Base-by-base conservation (phyloP, 2,329 filamentous ascomycete species). In the Coleophoma crateriformis region DNA sequence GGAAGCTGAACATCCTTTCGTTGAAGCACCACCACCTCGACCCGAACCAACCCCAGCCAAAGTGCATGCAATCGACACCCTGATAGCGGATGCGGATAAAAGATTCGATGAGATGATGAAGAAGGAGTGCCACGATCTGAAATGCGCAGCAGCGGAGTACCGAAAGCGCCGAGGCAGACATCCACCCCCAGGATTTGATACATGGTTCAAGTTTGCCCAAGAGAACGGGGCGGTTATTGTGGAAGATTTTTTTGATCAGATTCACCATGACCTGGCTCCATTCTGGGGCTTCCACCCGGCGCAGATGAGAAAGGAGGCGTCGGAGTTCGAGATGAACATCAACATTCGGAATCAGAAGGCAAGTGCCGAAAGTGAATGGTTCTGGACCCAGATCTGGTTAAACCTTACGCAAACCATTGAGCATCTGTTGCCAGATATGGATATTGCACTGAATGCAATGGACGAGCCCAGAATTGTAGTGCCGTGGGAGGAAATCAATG, bases 381-480 rank as follows among this genome's bases (percentile, higher is more conserved):
- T 64, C 47, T 67, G 72, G 56, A 68, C 68, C 2, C 63, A 71
- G 33, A 71, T 70, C 3, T 67, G 74, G 59, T 56, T 61, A 40
- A 61, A 64, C 41, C 52, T 68, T 54, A 61, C 64, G 2, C 34
- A 58, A 45, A 67, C 39, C 56, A 77, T 82, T 39, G 73, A 77
- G 40, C 61, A 71, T 13, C 66, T 74, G 43, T 62, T 86, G 17
- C 82, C 82, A 2, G 81, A 86, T 56, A 76, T 86, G 61, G 81
- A 85, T 59, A 82, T 86, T 68, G 75, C 81, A 11, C 75, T 85
- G 66, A 85, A 85, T 62, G 73, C 76, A 45, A 75, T 83, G 71
- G 82, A 85, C 61, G 81, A 85, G 62, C 75, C 82, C 12, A 71
- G 82, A n/a, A 66, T 86, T 15, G 66, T 84, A 32, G 76, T 80